Percentiles rank a stretch among this genome's conserved stretches.
These are phyloP conservation scores for Aspergillus brunneoviolaceus DNA, from an alignment of 2,329 filamentous ascomycete species.

Conservation along the genomic window DNA sequence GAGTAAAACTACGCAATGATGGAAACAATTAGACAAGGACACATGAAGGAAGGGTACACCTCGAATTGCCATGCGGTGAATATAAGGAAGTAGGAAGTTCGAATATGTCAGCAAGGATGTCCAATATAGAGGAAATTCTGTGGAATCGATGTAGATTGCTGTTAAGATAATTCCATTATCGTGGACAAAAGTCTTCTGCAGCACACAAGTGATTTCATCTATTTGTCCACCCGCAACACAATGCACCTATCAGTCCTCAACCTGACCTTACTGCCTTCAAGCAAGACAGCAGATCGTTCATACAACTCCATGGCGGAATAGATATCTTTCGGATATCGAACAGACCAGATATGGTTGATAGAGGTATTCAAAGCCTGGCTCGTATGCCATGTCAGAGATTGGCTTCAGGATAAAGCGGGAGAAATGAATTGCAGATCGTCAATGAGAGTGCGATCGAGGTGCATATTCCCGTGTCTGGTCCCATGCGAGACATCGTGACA, in stretches of 20 bases:
- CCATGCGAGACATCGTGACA: slow-evolving; percentile 24
- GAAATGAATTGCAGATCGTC: slow-evolving; percentile 26
- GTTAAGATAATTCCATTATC: background rate
- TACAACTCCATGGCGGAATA: slow-evolving; percentile 14
- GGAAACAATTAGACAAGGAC: background rate
- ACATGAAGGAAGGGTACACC: background rate
- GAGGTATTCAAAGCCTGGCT: slow-evolving; percentile 25
- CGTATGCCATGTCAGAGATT: slow-evolving; percentile 21
- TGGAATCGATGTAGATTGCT: slow-evolving; percentile 2
- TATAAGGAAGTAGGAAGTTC: background rate
- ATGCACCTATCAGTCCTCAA: slow-evolving; percentile 22
- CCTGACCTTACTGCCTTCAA: slow-evolving; percentile 16
- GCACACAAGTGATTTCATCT: slow-evolving; percentile 24
- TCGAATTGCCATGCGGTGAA: background rate
- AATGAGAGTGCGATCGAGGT: slow-evolving; percentile 19
- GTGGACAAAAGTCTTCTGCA: slow-evolving; percentile 17
- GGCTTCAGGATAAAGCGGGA: slow-evolving; percentile 26
- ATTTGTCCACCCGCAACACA: slow-evolving; percentile 27
- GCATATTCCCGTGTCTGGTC: slow-evolving; percentile 15
- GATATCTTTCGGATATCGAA: slow-evolving; percentile 19
- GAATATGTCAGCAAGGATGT: background rate
- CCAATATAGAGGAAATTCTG: background rate
- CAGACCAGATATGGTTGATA: slow-evolving; percentile 16
- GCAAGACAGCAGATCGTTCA: slow-evolving; percentile 8
- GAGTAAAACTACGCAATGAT: background rate